phyloP scores from a whole-genome alignment of 106 monocot species.

The Hemerocallis citrina region DNA sequence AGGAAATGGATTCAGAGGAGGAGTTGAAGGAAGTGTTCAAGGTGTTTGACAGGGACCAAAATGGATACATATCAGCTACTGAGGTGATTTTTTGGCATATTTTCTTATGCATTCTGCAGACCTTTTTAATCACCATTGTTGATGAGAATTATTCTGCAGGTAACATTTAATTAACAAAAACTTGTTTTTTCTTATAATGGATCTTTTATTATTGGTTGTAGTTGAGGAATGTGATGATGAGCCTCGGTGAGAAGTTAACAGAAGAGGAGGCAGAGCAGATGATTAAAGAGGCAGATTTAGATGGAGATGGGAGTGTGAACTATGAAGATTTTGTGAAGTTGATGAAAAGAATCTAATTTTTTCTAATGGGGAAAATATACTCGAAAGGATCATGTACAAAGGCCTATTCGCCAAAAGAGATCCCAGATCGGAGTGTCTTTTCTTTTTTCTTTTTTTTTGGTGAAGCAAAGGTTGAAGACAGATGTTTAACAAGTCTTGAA shows the following conservation, averaged over 20 bases:
- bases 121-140: constrained; percentile 14
- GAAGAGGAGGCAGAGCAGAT: constrained; percentile 37
- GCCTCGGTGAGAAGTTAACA: constrained; percentile 33
- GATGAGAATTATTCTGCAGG: constrained; percentile 9
- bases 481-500: too few species aligned
- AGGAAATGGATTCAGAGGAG: constrained; percentile 43
- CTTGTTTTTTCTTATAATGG: background rate
- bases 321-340: constrained; percentile 31
- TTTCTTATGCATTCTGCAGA: constrained; percentile 16
- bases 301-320: constrained; percentile 31
- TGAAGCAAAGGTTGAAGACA: too few species aligned
- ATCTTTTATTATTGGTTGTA: constrained; percentile 1
- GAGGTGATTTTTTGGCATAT: constrained; percentile 22
- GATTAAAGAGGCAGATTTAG: constrained; percentile 28
- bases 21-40: constrained; percentile 47
- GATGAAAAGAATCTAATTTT: constrained; percentile 12
- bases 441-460: too few species aligned
- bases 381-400: too few species aligned
- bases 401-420: too few species aligned
- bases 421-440: too few species aligned
- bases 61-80: constrained; percentile 42
- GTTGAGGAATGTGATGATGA: constrained; percentile 37
- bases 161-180: background rate
- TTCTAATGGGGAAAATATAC: too few species aligned
- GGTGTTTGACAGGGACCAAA: constrained; percentile 50